Base-by-base conservation (phyloP, 192 early-diverging fungal species). In the Phycomyces nitens region DNA sequence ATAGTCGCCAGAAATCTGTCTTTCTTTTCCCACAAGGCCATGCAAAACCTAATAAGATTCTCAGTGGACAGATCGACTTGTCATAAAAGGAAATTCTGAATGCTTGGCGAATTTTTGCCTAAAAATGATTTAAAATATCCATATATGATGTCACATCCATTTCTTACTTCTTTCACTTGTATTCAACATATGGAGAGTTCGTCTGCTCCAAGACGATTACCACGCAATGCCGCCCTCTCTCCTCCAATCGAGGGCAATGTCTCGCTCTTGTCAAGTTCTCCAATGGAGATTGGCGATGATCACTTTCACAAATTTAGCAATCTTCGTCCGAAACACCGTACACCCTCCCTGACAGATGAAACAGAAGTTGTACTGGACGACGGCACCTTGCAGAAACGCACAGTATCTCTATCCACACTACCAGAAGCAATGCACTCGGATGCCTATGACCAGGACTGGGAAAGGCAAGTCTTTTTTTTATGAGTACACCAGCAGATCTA, bases 321-420 rank as follows among this genome's bases (percentile, higher is more conserved):
- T 7, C 44, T 47, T 18, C 12, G 44, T 18, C 18, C 18, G 15
- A 47, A 47, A 47, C 18, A 6, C 44, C 44, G 18, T 18, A 3
- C 15, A 47, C 44, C 44, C 18, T 47, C 44, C 18, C 44, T 47
- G 12, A 47, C 18, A 47, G 44, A 47, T 26, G 68, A 69, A 22
- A 51, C 54, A 18, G 60, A 71, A 29, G 74, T 76, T 18, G 58
- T 76, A 29, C 26, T 71, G 22, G 74, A 76, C 50, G 74, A 76
- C 29, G 74, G 74, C 8, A 68, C 65, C 15, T 11, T 62, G 16
- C 60, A 67, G 42, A 66, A 61, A 52, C 42, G 74, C 41, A 56
- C 68, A 27, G 65, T 76, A 1, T 71, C 74, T 5, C 38, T 76
- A 22, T 71, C 69, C 24, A 76, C 74, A 24, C 26, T 69, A 63